phyloP scores from a whole-genome alignment of 192 early-diverging fungal species.

The Ramicandelaber brevisporus region DNA sequence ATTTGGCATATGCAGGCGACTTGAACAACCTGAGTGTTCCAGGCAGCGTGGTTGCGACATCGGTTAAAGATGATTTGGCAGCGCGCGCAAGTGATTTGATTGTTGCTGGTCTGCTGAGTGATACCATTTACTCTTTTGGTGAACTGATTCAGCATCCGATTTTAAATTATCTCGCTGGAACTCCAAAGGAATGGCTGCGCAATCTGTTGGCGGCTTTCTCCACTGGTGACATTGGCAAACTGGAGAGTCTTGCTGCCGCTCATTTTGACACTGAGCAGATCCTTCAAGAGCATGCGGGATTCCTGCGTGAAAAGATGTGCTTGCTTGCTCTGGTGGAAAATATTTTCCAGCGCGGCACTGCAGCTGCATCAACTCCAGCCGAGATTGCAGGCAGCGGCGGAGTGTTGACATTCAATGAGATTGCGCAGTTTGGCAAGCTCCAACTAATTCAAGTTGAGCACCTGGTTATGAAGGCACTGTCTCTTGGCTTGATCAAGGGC shows the following conservation, averaged over 20 bases:
- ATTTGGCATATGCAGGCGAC: slow-evolving; percentile 73
- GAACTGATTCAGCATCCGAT: slow-evolving; percentile 50
- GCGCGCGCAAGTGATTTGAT: slow-evolving; percentile 81
- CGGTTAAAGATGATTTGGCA: slow-evolving; percentile 59
- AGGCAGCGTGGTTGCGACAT: too few species aligned
- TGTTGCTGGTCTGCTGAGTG: slow-evolving; percentile 75
- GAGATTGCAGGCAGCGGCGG: too few species aligned
- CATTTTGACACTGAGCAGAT: slow-evolving; percentile 58
- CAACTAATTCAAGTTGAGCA: slow-evolving; percentile 55
- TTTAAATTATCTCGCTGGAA: slow-evolving; percentile 20
- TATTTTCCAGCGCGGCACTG: slow-evolving; percentile 52
- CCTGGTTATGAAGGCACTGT: slow-evolving; percentile 92
- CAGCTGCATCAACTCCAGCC: slow-evolving; percentile 37
- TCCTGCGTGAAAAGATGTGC: slow-evolving; percentile 85
- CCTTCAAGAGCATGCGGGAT: slow-evolving; percentile 40
- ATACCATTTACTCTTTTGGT: slow-evolving; percentile 98
- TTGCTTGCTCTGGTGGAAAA: slow-evolving; percentile 91
- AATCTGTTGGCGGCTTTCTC: slow-evolving; percentile 78
- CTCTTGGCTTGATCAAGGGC: slow-evolving; percentile 74
- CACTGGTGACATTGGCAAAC: slow-evolving; percentile 76
- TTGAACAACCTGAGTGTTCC: slow-evolving; percentile 74
- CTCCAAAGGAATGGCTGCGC: slow-evolving; percentile 65
- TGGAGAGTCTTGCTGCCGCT: slow-evolving; percentile 41
- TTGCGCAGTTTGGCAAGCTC: slow-evolving; percentile 53
- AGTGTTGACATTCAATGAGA: slow-evolving; percentile 51